Conservation (phyloP, 139 green algal genomes). For the Picochlorum sp. region DNA sequence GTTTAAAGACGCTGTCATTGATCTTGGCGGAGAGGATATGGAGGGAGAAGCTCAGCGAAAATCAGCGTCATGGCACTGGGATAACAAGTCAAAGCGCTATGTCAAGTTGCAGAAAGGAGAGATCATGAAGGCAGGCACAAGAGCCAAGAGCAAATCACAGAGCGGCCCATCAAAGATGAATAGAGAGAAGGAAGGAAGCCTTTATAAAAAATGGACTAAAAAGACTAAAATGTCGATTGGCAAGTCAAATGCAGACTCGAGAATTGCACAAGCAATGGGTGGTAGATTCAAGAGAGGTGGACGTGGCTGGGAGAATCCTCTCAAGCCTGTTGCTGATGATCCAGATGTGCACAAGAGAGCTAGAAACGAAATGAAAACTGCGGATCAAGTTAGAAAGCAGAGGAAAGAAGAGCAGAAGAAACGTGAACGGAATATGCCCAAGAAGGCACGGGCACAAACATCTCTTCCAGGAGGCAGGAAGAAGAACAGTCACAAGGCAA, state of each 20-base stretch:
- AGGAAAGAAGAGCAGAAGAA: conserved; percentile 12
- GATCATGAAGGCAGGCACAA: conserved; percentile 35
- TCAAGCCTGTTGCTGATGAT: conserved; percentile 2
- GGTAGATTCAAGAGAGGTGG: conserved; percentile 42
- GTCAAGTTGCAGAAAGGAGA: conserved; percentile 55
- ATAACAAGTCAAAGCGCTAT: conserved; percentile 65
- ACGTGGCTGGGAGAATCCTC: conserved; percentile 42
- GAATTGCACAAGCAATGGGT: conserved; percentile 2
- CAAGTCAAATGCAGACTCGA: not conserved
- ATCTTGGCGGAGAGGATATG: conserved; percentile 68
- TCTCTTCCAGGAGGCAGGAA: not conserved
- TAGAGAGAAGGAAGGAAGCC: conserved; percentile 18
- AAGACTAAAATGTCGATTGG: conserved; percentile 47
- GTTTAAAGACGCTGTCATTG: conserved; percentile 54
- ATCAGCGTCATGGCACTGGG: conserved; percentile 59
- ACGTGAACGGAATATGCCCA: not conserved
- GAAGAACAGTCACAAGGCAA: conserved; percentile 17
- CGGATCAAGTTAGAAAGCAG: conserved; percentile 29
- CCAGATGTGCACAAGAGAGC: not conserved
- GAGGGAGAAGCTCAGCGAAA: conserved; percentile 2
- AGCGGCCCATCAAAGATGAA: conserved; percentile 12
- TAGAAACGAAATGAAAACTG: conserved; percentile 17
- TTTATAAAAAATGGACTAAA: conserved; percentile 66
- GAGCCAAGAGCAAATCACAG: conserved; percentile 16
- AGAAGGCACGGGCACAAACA: not conserved